Evolutionary conservation across 495 filamentous ascomycete genomes (phyloP), one percentile per base, ranked within the genome.

Genomic region (Penicillium fimorum): DNA sequence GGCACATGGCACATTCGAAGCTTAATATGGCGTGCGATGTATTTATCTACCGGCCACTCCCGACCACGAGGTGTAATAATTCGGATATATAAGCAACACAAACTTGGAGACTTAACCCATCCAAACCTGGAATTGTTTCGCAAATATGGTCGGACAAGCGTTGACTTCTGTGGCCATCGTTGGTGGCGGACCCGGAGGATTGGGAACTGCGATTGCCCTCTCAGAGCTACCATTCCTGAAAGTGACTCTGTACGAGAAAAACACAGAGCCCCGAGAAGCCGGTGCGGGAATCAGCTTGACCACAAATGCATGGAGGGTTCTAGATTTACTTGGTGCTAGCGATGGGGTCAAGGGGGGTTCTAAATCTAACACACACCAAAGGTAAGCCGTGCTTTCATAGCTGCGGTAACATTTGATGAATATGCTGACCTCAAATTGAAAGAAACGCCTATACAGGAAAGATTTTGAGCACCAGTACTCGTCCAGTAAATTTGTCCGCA

Each of bases 181-280:
- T 46, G 76, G 76, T 22, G 74, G 72, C 10, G 78, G 78, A 0
- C 78, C 78, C 1, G 79, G 73, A 8, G 80, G 80, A 0, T 65
- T 83, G 0, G 70, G 70, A 25, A 69, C 78, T 1, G 79, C 77
- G 7, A 82, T 82, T 49, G 76, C 75, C 12, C 69, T 83, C 20
- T 75, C 74, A 1, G 59, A 72, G 38, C 50, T 80, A 1, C 74
- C 78, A 0, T 73, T 78, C 29, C 65, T 80, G 11, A 57, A 72
- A 10, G 66, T 78, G 3, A 73, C 58, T 5, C 63, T 82, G 10
- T 83, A 80, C 46, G 80, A 83, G 50, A 73, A 80, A 42, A 75
- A 75, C 9, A 62, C 53, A 5, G 69, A 76, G 52, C 61, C 81
- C 17, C 62, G 73, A 27, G 79, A 82, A 57, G 71, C 79, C 4